Evolutionary conservation across 345 rosid genomes (phyloP), one percentile per base, ranked within the genome.

Genomic region (Sonneratia alba): DNA sequence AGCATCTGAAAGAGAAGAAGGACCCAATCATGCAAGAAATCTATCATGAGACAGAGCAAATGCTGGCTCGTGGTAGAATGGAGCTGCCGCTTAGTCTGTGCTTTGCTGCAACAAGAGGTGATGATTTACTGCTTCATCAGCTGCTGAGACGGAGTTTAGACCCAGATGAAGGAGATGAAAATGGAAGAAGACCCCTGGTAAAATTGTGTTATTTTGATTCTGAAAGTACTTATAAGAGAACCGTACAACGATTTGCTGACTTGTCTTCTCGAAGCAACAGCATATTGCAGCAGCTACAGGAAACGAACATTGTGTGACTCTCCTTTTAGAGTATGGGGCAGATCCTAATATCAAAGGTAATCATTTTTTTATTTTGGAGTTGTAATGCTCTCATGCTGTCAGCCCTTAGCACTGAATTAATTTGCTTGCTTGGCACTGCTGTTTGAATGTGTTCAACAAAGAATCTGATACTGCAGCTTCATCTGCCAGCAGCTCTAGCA

Each of bases 221-320:
- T 47, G 65, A 51, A 34, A 22, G 16, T 40, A 34, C 12, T 32
- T 67, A 11, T 43, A 27, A 21, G 21, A 45, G 8, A 27, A 13
- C 53, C 3, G 10, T 19, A 59, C 22, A 0, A 15, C 37, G 12
- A 38, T 16, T 36, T 66, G 82, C 34, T 49, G 48, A 56, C 59
- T 27, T 66, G 37, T 43, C 19, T 24, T 34, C 38, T 48, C 67
- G 51, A 67, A 77, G 61, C 48, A 68, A 79, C 87, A 93, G 98
- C 98, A 94, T 66, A 82, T 91, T 64, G 95, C 95, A 37, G 97
- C 97, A 72, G 79, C 96, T 55, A 84, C 27, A 42, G 98, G 97
- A 76, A 78, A 78, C 77, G 79, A 82, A 45, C 87, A 85, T 53
- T 89, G 97, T 36, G 85, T 85, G 18, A 72, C 75, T 73, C 76